Base-by-base conservation (phyloP, 2,329 filamentous ascomycete genomes). In the Phyllosticta capitalensis region DNA sequence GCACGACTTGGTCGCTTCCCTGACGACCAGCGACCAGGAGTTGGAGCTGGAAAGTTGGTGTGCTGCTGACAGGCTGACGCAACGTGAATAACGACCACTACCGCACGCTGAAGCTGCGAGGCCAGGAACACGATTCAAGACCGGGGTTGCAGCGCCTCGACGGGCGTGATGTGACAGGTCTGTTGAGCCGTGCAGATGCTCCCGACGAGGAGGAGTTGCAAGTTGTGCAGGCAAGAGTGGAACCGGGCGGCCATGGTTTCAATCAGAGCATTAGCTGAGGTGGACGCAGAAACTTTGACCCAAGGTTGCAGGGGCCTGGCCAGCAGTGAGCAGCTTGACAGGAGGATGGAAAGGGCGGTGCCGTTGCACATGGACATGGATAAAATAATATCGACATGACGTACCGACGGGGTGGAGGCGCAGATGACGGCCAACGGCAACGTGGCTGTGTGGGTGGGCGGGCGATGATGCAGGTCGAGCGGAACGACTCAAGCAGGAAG, bases 51-150 rank as follows among this genome's bases (percentile, higher is more conserved):
- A n/a, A n/a, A 53, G 51, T 53, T 51, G 50, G 56, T 21, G 54
- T 26, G 45, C 20, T 51, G 54, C 56, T 58, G 56, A 58, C 56
- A 58, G 51, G 51, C 56, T 58, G 56, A 54, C 56, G 56, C 56
- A 54, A 58, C 49, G 30, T 38, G 56, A 33, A 38, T 10, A 38
- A 38, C 56, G 50, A 33, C 55, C 49, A 57, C n/a, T 51, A n/a
- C 48, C 48, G 48, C 48, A 5, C n/a, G 17, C n/a, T 30, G 22
- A 26, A 20, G 21, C 51, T 38, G 51, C 33, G 56, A 28, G 55
- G 30, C 56, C 50, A 58, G 33, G 51, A 30, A 24, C 56, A 54
- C 56, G 38, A 58, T 52, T 58, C 56, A 33, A 19, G 24, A 10
- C 20, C 56, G 24, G 21, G 28, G 30, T 20, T 38, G 38, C 56